phyloP scores from a whole-genome alignment of 2,329 filamentous ascomycete genomes.

The Harringtonia lauricola region DNA sequence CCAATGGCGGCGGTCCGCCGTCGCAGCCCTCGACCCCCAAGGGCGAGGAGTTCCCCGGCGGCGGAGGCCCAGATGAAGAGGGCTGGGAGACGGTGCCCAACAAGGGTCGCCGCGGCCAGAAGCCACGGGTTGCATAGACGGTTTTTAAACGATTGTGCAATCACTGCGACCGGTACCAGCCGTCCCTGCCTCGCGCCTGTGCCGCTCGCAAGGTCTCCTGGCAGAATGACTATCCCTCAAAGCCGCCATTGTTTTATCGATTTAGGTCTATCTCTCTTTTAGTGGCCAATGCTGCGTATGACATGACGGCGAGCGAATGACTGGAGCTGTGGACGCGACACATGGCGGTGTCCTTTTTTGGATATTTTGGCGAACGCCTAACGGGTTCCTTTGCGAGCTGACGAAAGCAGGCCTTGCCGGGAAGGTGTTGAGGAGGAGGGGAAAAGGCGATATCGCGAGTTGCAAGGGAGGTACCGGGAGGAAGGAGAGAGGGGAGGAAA shows the following conservation, averaged over 20 bases:
- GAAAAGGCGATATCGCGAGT: too few species aligned
- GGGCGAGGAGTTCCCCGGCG: constrained; percentile 17
- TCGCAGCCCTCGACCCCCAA: constrained; percentile 19
- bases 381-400: not conserved
- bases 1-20: constrained; percentile 30
- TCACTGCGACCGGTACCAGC: not conserved
- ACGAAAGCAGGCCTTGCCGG: not conserved
- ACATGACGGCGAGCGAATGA: too few species aligned
- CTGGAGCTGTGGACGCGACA: too few species aligned
- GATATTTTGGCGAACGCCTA: constrained; percentile 1
- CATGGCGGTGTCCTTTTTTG: constrained; percentile 2
- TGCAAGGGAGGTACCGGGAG: too few species aligned
- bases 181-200: not conserved
- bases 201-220: not conserved
- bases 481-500: not conserved
- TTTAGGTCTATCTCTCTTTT: too few species aligned
- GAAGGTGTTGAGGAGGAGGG: not conserved
- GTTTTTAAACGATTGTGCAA: not conserved
- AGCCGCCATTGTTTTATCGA: too few species aligned
- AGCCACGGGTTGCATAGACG: too few species aligned
- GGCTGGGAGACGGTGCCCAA: constrained; percentile 50
- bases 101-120: constrained; percentile 26
- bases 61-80: constrained; percentile 36
- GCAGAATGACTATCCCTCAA: too few species aligned
- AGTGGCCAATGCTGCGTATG: too few species aligned